Evolutionary conservation across 2,329 filamentous ascomycete species (phyloP).

Genomic region (Fusarium illudens): DNA sequence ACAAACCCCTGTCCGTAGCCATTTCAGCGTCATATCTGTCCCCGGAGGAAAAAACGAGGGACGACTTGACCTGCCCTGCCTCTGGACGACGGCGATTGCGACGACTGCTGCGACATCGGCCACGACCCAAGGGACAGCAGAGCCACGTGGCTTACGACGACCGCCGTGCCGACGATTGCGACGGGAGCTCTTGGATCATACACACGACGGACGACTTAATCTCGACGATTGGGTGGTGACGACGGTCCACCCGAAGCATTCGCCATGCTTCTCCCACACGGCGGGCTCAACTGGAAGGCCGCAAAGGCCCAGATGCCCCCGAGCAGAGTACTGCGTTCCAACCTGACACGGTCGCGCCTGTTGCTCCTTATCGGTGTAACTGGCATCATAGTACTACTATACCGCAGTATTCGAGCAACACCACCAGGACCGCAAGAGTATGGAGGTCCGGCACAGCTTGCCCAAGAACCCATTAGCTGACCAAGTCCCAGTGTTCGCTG

Average conservation of each 20-base stretch:
- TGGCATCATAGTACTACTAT: slow-evolving; percentile 81
- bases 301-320: slow-evolving; percentile 82
- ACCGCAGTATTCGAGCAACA: slow-evolving; percentile 83
- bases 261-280: slow-evolving; percentile 87
- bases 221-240: slow-evolving; percentile 26
- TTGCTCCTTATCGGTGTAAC: slow-evolving; percentile 76
- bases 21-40: slow-evolving; percentile 19
- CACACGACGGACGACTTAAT: slow-evolving; percentile 18
- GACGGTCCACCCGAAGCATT: slow-evolving; percentile 40
- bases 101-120: slow-evolving; percentile 12
- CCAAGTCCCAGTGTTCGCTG: slow-evolving; percentile 81
- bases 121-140: neutral
- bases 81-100: slow-evolving; percentile 3
- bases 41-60: slow-evolving; percentile 9
- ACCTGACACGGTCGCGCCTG: slow-evolving; percentile 80
- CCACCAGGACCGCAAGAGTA: slow-evolving; percentile 93
- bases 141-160: slow-evolving; percentile 18
- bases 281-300: slow-evolving; percentile 91
- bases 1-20: slow-evolving; percentile 26
- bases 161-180: slow-evolving; percentile 7
- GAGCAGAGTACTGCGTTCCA: slow-evolving; percentile 73
- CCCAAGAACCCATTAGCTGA: slow-evolving; percentile 41
- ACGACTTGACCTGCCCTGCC: neutral
- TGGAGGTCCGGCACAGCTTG: neutral
- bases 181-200: slow-evolving; percentile 11